Evolutionary conservation across 2,329 filamentous ascomycete genomes (phyloP).

Genomic region (Cytospora paraplurivora): DNA sequence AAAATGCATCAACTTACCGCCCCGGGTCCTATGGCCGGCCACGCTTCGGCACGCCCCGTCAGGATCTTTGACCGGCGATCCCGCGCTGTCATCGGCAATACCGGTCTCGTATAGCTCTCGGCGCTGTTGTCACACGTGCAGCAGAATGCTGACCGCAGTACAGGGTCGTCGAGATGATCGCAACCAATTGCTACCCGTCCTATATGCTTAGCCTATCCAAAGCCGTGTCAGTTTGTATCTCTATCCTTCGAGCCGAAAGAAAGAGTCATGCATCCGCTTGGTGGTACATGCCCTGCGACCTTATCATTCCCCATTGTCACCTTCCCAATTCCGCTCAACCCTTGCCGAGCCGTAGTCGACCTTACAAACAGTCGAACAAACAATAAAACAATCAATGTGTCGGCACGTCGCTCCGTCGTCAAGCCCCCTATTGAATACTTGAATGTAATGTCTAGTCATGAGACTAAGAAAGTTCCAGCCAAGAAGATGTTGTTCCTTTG

Average conservation of each 20-base stretch:
- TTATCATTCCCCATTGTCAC: neutral
- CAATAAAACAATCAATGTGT: neutral
- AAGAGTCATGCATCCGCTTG: conserved; percentile 8
- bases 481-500: neutral
- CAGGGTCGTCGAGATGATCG: neutral
- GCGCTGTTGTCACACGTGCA: neutral
- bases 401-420: neutral
- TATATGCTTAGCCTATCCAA: neutral
- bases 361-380: neutral
- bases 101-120: neutral
- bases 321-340: neutral
- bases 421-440: neutral
- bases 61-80: neutral
- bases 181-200: conserved; percentile 9
- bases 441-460: conserved; percentile 2
- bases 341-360: neutral
- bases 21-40: neutral
- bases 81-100: neutral
- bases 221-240: neutral
- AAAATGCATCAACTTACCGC: neutral
- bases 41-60: conserved; percentile 1
- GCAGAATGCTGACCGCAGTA: neutral
- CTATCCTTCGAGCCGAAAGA: neutral
- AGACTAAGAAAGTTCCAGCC: neutral
- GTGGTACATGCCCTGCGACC: neutral